These are phyloP conservation scores for Raffaelea arxii DNA, from an alignment of 2,329 filamentous ascomycete species.

Conservation along the genomic window DNA sequence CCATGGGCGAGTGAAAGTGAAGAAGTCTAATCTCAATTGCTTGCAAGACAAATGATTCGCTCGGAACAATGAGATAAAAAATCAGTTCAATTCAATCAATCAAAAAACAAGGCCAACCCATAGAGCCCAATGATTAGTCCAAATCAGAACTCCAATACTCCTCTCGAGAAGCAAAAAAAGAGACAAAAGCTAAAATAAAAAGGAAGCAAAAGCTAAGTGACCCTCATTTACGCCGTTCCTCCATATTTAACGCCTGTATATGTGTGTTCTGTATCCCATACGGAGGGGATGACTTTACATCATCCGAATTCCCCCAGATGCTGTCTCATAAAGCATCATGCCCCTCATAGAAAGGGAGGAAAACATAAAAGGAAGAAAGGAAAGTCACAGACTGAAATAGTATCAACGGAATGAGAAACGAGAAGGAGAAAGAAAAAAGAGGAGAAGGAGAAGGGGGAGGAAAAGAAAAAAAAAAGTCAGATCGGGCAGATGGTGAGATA, in stretches of 20 bases:
- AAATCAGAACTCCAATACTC: no score
- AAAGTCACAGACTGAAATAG: background rate
- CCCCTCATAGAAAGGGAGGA: constrained; percentile 2
- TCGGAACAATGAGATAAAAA: no score
- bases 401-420: background rate
- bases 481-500: background rate
- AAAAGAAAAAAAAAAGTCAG: background rate
- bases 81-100: no score
- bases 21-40: no score
- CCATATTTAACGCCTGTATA: background rate
- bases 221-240: background rate
- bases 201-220: background rate
- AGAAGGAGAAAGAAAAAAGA: background rate
- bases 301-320: constrained; percentile 4
- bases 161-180: no score
- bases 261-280: constrained; percentile 4
- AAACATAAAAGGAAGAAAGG: background rate
- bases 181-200: background rate
- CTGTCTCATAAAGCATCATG: constrained; percentile 5
- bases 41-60: no score
- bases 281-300: background rate
- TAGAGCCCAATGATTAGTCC: no score
- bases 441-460: background rate
- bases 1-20: no score
- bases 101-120: background rate